phyloP scores from a whole-genome alignment of 2,329 filamentous ascomycete genomes.

The Monilinia polystroma region DNA sequence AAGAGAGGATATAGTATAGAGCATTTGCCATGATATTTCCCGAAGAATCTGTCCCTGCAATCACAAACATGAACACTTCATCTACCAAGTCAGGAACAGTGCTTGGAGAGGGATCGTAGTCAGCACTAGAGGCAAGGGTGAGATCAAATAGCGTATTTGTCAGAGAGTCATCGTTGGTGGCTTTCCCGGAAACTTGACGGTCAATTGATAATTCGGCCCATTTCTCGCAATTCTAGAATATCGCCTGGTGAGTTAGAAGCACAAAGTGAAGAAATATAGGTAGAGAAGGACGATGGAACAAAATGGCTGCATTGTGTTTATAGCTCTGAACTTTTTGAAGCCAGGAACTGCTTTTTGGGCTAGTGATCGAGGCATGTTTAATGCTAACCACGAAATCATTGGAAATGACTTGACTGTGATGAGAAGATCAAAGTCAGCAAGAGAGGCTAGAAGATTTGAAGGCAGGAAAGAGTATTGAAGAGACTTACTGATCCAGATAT shows the following conservation, averaged over 20 bases:
- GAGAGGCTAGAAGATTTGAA: no score
- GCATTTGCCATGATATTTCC: background rate
- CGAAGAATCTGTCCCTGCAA: background rate
- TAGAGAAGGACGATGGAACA: background rate
- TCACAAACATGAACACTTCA: background rate
- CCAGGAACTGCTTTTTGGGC: background rate
- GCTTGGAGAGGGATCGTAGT: background rate
- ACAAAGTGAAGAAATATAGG: fast-evolving
- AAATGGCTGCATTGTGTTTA: background rate
- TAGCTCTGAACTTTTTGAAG: background rate
- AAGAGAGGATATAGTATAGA: slow-evolving; percentile 4
- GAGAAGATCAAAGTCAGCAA: background rate
- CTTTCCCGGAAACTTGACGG: background rate
- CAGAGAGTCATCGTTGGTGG: background rate
- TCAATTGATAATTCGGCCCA: background rate
- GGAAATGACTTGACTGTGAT: background rate
- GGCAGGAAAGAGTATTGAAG: no score
- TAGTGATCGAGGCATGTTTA: background rate
- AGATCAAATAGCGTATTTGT: slow-evolving; percentile 3
- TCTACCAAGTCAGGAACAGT: background rate
- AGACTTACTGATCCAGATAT: slow-evolving; percentile 3
- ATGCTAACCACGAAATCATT: background rate
- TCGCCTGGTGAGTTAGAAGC: background rate
- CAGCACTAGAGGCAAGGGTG: background rate
- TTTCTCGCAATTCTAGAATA: background rate